Base-by-base conservation (phyloP, 1,284 basidiomycete genomes). In the Tetrapyrgos nigripes region DNA sequence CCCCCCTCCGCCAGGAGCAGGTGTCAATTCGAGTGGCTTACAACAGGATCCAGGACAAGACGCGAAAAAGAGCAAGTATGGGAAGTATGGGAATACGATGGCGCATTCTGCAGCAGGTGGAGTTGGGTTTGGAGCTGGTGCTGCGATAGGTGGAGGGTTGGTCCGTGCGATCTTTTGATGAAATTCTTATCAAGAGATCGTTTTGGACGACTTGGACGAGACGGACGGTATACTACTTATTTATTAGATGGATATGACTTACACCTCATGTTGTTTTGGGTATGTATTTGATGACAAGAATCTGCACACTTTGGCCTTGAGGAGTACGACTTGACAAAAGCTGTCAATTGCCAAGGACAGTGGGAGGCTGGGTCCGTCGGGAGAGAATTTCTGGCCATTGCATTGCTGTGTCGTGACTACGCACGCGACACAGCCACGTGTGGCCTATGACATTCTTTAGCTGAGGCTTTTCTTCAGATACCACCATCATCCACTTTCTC, bases 41-140 rank as follows among this genome's bases (percentile, higher is more conserved):
- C 78, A 79, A 65, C 71, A 77, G 57, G 73, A 71, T 24, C 31
- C 70, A 4, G 73, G 70, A 17, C 76, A 80, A 60, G 62, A 72
- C 14, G 73, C 80, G 62, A 89, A 88, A 79, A 84, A 84, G 71
- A 78, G 66, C 71, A 86, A 83, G 61, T 83, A 78, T 53, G 82
- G 84, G 5, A 78, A 76, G 43, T 73, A 86, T n/a, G 85, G 86
- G 3, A 81, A 80, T 60, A 87, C 84, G 37, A 80, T 90, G 77
- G 87, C 87, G 3, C 79, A 83, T 49, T 83, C 86, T 48, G 88
- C 89, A 43, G 89, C 81, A 3, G 88, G 88, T 46, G 89, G 89
- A 69, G 82, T 86, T 53, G 89, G 89, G 9, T 90, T 91, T 62
- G 88, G 89, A 61, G 76, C 77, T 46, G 81, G 80, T 60, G 71